A percentile compares a stretch with the other conserved stretches of the same genome.
Conservation (phyloP, 1,139 yeast genomes). For the Yamadazyma buinensis region DNA sequence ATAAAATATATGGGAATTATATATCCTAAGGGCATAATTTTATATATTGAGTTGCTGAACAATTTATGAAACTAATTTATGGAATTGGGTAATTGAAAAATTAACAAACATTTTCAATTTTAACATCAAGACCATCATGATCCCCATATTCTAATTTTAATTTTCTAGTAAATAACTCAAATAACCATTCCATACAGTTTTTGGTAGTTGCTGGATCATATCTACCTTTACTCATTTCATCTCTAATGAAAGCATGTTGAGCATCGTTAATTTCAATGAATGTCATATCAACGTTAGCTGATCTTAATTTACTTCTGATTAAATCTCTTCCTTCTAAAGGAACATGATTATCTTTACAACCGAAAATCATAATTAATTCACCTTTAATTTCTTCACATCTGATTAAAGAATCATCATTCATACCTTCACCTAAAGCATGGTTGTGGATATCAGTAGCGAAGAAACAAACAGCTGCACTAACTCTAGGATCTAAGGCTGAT, state of each 20-base stretch:
- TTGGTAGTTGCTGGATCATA: conserved; percentile 74
- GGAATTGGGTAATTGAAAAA: too few relatives aligned
- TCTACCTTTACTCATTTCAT: conserved; percentile 73
- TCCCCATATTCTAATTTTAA: conserved; percentile 68
- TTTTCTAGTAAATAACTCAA: conserved; percentile 67
- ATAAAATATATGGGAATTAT: too few relatives aligned
- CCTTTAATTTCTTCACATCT: conserved; percentile 53
- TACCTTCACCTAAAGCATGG: conserved; percentile 59
- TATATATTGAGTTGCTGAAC: too few relatives aligned
- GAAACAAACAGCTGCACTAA: conserved; percentile 68
- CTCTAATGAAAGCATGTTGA: conserved; percentile 81
- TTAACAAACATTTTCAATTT: conserved; percentile 63
- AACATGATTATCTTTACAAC: conserved; percentile 77
- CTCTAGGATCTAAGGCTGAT: conserved; percentile 62
- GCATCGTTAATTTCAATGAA: conserved; percentile 72
- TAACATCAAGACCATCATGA: conserved; percentile 45
- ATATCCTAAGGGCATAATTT: too few relatives aligned
- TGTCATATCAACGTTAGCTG: conserved; percentile 58
- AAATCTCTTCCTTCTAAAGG: conserved; percentile 75
- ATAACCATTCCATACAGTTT: conserved; percentile 62
- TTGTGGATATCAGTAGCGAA: conserved; percentile 80
- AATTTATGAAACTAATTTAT: too few relatives aligned
- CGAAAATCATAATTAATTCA: conserved; percentile 68
- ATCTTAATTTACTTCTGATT: conserved; percentile 61
- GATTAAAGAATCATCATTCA: conserved; percentile 59